Evolutionary conservation across 371 early-diverging fungal species (phyloP).

Genomic region (Dichotomocladium elegans): DNA sequence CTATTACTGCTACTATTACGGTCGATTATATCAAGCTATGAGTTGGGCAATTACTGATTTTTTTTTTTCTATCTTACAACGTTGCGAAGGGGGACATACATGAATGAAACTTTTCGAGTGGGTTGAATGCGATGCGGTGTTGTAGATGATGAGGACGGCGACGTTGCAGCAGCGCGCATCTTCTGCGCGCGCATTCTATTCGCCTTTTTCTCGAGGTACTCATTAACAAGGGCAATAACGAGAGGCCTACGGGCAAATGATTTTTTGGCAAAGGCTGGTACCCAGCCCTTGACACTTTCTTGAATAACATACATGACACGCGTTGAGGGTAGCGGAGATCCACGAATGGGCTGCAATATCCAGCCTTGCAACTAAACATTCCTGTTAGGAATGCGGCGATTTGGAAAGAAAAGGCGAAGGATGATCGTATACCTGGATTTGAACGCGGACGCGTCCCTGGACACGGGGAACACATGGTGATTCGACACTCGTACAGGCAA

Average conservation of each 20-base stretch:
- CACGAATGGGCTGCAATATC: slow-evolving; percentile 56
- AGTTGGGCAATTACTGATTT: no score
- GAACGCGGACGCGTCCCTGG: slow-evolving; percentile 50
- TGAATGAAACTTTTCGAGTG: slow-evolving; percentile 1
- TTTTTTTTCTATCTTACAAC: no score
- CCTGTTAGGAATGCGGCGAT: background rate
- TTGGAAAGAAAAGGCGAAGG: background rate
- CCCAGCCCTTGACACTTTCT: slow-evolving; percentile 49
- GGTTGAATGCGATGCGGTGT: background rate
- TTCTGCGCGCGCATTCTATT: slow-evolving; percentile 25
- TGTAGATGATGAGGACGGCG: background rate
- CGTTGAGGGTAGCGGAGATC: slow-evolving; percentile 45
- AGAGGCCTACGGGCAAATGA: slow-evolving; percentile 59
- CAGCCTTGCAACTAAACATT: slow-evolving; percentile 48
- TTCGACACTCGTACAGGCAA: slow-evolving; percentile 65
- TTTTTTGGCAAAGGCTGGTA: slow-evolving; percentile 62
- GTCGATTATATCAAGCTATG: no score
- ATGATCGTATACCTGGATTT: slow-evolving; percentile 39
- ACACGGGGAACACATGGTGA: slow-evolving; percentile 59
- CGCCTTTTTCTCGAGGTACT: slow-evolving; percentile 61
- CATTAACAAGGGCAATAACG: slow-evolving; percentile 57
- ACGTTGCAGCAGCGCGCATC: background rate
- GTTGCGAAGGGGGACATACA: no score
- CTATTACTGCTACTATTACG: no score
- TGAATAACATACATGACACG: slow-evolving; percentile 55